Percentiles rank a stretch among this genome's conserved stretches.
Evolutionary conservation across 2,329 filamentous ascomycete genomes (phyloP).

Genomic region (Zarea fungicola): DNA sequence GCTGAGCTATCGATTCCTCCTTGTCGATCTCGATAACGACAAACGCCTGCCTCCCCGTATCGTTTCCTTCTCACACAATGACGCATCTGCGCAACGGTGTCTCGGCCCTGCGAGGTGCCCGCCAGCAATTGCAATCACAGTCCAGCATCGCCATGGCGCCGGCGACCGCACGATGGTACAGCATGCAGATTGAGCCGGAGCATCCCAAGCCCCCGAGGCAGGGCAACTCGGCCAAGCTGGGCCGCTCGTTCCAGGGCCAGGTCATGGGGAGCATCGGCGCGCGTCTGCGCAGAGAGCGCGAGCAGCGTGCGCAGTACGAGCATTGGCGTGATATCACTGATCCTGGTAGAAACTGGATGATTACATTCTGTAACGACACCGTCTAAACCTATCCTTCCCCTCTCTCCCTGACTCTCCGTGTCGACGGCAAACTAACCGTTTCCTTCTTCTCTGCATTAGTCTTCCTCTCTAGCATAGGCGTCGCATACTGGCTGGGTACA

Average conservation of each 20-base stretch:
- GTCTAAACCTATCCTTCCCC: too few species aligned
- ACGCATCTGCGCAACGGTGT: slow-evolving; percentile 29
- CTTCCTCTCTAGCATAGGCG: slow-evolving; percentile 45
- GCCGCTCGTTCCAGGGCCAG: slow-evolving; percentile 50
- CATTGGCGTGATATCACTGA: slow-evolving; percentile 35
- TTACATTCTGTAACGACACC: slow-evolving; percentile 47
- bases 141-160: slow-evolving; percentile 6
- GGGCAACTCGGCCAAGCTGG: slow-evolving; percentile 33
- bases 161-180: slow-evolving; percentile 24
- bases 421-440: neutral
- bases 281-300: slow-evolving; percentile 49
- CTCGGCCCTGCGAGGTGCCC: slow-evolving; percentile 26
- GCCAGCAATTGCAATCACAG: slow-evolving; percentile 11
- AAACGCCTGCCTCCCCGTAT: too few species aligned
- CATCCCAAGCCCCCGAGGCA: slow-evolving; percentile 25
- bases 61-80: slow-evolving; percentile 23
- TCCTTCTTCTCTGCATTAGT: slow-evolving; percentile 31
- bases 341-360: slow-evolving; percentile 43
- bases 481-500: slow-evolving; percentile 56
- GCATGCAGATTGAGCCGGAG: slow-evolving; percentile 33
- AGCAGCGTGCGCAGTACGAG: slow-evolving; percentile 47
- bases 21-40: too few species aligned
- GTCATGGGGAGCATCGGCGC: slow-evolving; percentile 54
- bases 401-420: neutral
- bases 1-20: neutral